Base-by-base conservation (phyloP, 768 basidiomycete species). In the Stropharia rugosoannulata region DNA sequence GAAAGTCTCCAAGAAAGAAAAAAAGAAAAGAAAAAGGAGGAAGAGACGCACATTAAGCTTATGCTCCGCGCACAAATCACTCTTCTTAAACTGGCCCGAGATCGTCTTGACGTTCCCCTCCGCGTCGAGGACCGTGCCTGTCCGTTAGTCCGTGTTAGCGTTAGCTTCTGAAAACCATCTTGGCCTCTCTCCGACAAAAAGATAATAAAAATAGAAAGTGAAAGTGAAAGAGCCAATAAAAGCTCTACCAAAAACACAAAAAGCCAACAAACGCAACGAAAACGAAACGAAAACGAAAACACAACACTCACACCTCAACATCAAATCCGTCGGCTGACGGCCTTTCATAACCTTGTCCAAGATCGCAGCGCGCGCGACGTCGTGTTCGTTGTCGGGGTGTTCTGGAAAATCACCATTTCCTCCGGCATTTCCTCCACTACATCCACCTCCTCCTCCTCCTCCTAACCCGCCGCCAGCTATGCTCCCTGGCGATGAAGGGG, bases 91-190 rank as follows among this genome's bases (percentile, higher is more conserved):
- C 64, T 89, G 87, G 5, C 91, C 91, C 11, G 89, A 92, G 41
- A 91, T 92, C 36, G 86, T 91, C 73, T 89, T 90, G 55, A 95
- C 91, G 65, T 84, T 85, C 45, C 93, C 95, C 73, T 88, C 87
- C 32, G 83, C 80, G 71, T 97, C 95, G 60, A 97, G 76, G 22
- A 95, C 76, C 40, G 94, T 96, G 68, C 94, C 94, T 93, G 68
- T 56, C 54, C 54, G 54, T n/a, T n/a, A n/a, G n/a, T 59, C 52
- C 37, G 47, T 50, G 44, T 64, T 44, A 62, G 49, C 50, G 43
- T 12, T 56, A 41, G 51, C 16, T 32, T 29, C 27, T 38, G 52
- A 53, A 46, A 50, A 59, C 57, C 51, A 50, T 54, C 12, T n/a
- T 4, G 37, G 44, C 46, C 4, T 29, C 27, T 29, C 4, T 29